Evolutionary conservation across 768 basidiomycete species (phyloP).

Genomic region (Tulasnella sp.): DNA sequence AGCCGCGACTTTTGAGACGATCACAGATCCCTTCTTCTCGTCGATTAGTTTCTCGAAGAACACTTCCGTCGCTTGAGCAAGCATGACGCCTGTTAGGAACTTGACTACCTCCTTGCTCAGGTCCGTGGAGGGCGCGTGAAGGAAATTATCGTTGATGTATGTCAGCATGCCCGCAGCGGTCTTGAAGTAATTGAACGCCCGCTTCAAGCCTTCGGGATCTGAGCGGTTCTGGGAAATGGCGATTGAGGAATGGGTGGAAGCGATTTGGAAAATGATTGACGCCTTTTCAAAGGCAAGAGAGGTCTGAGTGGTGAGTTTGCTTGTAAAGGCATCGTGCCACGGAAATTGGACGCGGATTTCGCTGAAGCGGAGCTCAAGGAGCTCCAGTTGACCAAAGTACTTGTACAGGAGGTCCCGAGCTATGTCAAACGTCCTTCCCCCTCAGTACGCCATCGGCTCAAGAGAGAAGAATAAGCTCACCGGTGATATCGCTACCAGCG

Average conservation of each 20-base stretch:
- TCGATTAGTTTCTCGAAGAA: constrained; percentile 93
- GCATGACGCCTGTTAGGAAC: constrained; percentile 79
- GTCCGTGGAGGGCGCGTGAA: constrained; percentile 95
- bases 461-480: background rate
- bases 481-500: constrained; percentile 90
- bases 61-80: constrained; percentile 92
- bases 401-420: constrained; percentile 95
- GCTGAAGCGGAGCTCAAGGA: constrained; percentile 93
- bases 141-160: constrained; percentile 99
- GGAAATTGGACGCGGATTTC: constrained; percentile 95
- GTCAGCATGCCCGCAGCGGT: constrained; percentile 93
- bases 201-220: constrained; percentile 87
- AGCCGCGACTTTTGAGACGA: constrained; percentile 79
- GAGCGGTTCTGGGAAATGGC: constrained; percentile 79
- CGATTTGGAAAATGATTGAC: constrained; percentile 93
- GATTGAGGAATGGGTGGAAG: constrained; percentile 87
- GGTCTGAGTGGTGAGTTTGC: constrained; percentile 88
- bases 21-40: constrained; percentile 74
- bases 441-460: background rate
- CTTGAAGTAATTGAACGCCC: constrained; percentile 87
- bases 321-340: constrained; percentile 94
- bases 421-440: constrained; percentile 33
- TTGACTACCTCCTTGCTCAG: constrained; percentile 92
- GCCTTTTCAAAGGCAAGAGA: constrained; percentile 99
- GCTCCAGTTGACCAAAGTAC: constrained; percentile 98